Base-by-base conservation (phyloP, 2,329 filamentous ascomycete species). In the Aspergillus vadensis region DNA sequence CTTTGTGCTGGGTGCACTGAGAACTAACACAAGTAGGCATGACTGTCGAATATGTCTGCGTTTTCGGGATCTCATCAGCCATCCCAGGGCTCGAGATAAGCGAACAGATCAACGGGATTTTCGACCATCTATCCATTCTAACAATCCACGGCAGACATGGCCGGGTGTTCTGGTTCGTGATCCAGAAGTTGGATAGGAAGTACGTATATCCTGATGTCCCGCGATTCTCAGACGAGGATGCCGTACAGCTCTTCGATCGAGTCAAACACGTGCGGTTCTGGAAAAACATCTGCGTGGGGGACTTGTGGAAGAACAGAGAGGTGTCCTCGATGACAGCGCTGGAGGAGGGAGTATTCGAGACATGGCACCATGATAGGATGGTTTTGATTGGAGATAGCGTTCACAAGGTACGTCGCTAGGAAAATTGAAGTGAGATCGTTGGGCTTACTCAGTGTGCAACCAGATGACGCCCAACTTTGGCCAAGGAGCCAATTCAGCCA, bases 401-500 rank as follows among this genome's bases (percentile, higher is more conserved):
- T 15, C 69, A 72, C 60, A 72, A 72, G 62, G 69, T 71, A 53
- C 47, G 12, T n/a, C 3, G 17, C 21, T 17, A 5, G 4, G 4
- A 14, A 48, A 21, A 9, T 25, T 30, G n/a, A 19, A 14, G 14
- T 8, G 43, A 38, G 3, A 32, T 25, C 3, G 12, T 52, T 21
- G 17, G 32, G 17, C 36, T 51, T 41, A 41, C 21, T 27, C 19
- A 49, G 4, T 47, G 5, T 41, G 19, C 21, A 44, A 44, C 4
- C 23, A 73, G 71, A 70, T 77, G 72, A 74, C 73, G 7, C 69
- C 71, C 1, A 76, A 75, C 39, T 55, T 68, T 15, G 77, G 77
- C 8, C 76, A 78, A 66, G 77, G 78, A 0, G 78, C 74, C 15
- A 80, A 80, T 61, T 70, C 66, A n/a, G 76, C 76, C 1, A 77